These are phyloP conservation scores for Boletus vinaceobasis DNA, from an alignment of 768 basidiomycete species.

Conservation along the genomic window DNA sequence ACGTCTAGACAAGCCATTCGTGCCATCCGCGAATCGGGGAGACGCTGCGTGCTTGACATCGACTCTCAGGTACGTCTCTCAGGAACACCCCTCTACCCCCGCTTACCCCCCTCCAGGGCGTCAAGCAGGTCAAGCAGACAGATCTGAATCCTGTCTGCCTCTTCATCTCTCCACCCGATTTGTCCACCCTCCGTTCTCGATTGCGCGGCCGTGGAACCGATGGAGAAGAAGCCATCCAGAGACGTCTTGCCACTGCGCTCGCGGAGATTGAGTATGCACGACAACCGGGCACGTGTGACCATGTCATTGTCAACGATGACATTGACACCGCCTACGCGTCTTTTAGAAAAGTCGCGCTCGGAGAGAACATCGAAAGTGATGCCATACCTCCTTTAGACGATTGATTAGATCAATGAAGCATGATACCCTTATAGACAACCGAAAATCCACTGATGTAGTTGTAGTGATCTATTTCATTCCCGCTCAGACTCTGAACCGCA, in stretches of 20 bases:
- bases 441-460: background rate
- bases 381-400: slow-evolving; percentile 63
- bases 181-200: slow-evolving; percentile 65
- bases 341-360: slow-evolving; percentile 76
- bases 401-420: slow-evolving; percentile 21
- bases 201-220: slow-evolving; percentile 84
- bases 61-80: slow-evolving; percentile 69
- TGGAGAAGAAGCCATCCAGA: slow-evolving; percentile 63
- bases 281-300: slow-evolving; percentile 68
- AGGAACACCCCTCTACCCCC: background rate
- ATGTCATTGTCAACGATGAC: slow-evolving; percentile 89
- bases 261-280: slow-evolving; percentile 84
- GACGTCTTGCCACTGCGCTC: slow-evolving; percentile 73
- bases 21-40: slow-evolving; percentile 62
- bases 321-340: slow-evolving; percentile 75
- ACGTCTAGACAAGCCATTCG: slow-evolving; percentile 78
- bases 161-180: slow-evolving; percentile 87
- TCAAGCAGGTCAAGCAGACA: slow-evolving; percentile 86
- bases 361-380: slow-evolving; percentile 60
- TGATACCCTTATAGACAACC: slow-evolving; percentile 1
- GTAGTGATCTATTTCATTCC: background rate
- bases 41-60: slow-evolving; percentile 91
- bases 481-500: slow-evolving; percentile 48
- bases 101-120: slow-evolving; percentile 54
- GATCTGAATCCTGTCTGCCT: slow-evolving; percentile 81